Base-by-base conservation (phyloP, 306 rosid species). In the Cucurbita ficifolia region DNA sequence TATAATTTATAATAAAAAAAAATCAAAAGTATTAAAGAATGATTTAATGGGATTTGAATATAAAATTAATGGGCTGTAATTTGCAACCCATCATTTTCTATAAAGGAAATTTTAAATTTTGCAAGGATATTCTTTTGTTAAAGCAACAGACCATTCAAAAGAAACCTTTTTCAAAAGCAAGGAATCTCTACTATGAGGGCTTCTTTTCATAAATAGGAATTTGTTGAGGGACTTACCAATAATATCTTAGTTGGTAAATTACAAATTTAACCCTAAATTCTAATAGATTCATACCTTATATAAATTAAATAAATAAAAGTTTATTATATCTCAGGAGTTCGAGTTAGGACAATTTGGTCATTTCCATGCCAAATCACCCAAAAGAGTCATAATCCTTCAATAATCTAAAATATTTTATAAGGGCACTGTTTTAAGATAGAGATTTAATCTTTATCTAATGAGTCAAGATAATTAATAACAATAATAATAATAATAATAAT, bases 51-150 rank as follows among this genome's bases (percentile, higher is more conserved):
- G 49, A 8, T 43, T 65, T 67, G 55, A 67, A 67, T 67, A 45
- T 43, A 0, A 39, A 21, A 45, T 67, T 43, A 45, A 67, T 40
- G 51, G 36, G 17, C 10, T 67, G 19, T 45, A 45, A 67, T 67
- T 42, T 64, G n/a, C 71, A 42, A 67, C 72, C 72, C 54, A 67
- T 67, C 72, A 67, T n/a, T 67, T 67, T 67, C 72, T 67, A 63
- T 39, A 2, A 35, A 5, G 9, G 50, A 16, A 49, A 29, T 29
- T 29, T 29, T 29, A 63, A 61, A 13, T 17, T 40, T 40, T 50
- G 16, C 29, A 8, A 5, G 70, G 70, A 63, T 69, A 69, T 69
- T 69, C 55, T 24, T 68, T 46, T 13, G 33, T 69, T 69, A 46
- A 69, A 69, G 73, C 73, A 69, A 69, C 29, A 22, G 73, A 68